phyloP scores from a whole-genome alignment of 495 filamentous ascomycete genomes.

The Aspergillus ellipticus region DNA sequence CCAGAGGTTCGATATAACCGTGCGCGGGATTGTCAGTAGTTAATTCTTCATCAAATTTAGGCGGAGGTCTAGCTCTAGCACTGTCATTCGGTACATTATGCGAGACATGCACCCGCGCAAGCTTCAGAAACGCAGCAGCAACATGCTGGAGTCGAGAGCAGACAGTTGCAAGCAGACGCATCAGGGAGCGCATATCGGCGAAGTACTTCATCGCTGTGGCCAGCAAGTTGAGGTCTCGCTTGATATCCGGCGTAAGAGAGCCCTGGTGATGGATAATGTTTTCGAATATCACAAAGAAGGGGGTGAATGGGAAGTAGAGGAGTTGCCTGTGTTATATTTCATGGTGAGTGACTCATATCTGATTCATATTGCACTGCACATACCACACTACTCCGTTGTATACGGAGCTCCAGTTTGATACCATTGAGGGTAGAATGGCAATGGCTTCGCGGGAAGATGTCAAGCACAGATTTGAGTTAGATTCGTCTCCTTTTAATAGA shows the following conservation, averaged over 20 bases:
- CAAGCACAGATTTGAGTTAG: not conserved
- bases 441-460: not conserved
- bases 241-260: not conserved
- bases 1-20: not conserved
- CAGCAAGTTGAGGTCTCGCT: not conserved
- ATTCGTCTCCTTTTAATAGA: not conserved
- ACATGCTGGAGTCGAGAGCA: not conserved
- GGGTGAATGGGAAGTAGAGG: not conserved
- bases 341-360: not conserved
- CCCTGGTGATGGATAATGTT: not conserved
- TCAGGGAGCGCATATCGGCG: not conserved
- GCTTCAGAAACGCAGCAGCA: not conserved
- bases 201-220: not conserved
- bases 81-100: not conserved
- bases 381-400: not conserved
- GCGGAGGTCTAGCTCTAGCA: no score
- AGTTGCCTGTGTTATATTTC: constrained; percentile 1
- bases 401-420: not conserved
- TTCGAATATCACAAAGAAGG: not conserved
- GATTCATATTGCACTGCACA: not conserved
- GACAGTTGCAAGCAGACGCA: not conserved
- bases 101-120: not conserved
- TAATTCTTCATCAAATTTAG: no score
- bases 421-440: not conserved
- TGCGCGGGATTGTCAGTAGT: no score